Conservation (phyloP, 1,139 yeast species). For the Geotrichum reessii region DNA sequence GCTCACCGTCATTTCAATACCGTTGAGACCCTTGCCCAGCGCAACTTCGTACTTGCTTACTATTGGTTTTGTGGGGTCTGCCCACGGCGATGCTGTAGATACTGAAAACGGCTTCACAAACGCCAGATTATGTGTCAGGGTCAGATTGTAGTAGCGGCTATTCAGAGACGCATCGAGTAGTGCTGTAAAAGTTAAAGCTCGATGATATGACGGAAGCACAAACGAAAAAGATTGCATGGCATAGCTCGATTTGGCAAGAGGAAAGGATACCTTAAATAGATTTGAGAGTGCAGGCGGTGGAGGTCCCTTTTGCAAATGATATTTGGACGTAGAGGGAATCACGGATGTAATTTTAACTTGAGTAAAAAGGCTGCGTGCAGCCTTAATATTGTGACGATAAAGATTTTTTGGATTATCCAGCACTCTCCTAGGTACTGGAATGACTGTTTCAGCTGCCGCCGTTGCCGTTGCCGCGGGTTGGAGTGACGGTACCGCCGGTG, state of each 20-base stretch:
- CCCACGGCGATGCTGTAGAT: constrained; percentile 28
- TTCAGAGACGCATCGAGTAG: constrained; percentile 30
- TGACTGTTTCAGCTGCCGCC: not conserved
- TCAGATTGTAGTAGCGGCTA: constrained; percentile 26
- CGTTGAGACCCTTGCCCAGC: constrained; percentile 30
- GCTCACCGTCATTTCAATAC: constrained; percentile 25
- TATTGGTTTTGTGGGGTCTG: constrained; percentile 27
- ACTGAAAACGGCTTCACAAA: constrained; percentile 26
- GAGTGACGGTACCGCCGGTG: not conserved
- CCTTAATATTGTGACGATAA: not conserved
- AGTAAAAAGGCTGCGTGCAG: not conserved
- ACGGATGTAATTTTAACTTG: constrained; percentile 20
- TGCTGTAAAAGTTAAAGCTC: constrained; percentile 30
- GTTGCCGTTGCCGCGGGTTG: not conserved
- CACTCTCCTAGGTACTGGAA: not conserved
- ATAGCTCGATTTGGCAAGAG: constrained; percentile 30
- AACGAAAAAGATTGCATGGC: constrained; percentile 32
- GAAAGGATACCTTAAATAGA: constrained; percentile 29
- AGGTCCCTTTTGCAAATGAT: constrained; percentile 27
- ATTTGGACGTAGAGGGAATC: constrained; percentile 26
- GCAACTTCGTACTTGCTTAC: constrained; percentile 28
- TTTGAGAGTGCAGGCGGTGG: constrained; percentile 28
- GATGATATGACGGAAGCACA: constrained; percentile 33
- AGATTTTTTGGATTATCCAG: not conserved
- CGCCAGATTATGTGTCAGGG: constrained; percentile 27